Percentiles rank a stretch among this genome's conserved stretches.
phyloP scores from a whole-genome alignment of 805 yeast genomes.

The Lipomyces sp. region DNA sequence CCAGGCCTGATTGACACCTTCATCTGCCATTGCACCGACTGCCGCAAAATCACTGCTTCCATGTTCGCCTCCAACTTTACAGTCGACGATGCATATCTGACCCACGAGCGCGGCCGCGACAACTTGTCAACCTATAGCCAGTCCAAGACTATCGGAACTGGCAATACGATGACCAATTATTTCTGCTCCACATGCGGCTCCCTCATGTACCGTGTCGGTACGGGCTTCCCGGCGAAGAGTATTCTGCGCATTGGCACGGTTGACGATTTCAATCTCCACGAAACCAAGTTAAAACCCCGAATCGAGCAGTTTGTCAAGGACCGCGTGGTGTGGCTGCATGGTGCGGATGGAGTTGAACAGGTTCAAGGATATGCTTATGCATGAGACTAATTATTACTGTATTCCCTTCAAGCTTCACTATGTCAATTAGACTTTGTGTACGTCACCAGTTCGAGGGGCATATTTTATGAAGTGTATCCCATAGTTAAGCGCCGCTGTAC shows the following conservation, averaged over 20 bases:
- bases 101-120: conserved; percentile 4
- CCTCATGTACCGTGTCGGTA: conserved; percentile 1
- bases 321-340: neutral
- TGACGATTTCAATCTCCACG: neutral
- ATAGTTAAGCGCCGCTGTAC: too few species aligned
- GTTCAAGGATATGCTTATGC: too few species aligned
- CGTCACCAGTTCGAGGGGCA: too few species aligned
- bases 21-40: conserved; percentile 2
- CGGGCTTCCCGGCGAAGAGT: conserved; percentile 1
- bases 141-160: neutral
- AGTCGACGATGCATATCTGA: neutral
- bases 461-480: too few species aligned
- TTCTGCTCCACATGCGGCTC: conserved; percentile 3
- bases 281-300: neutral
- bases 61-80: neutral
- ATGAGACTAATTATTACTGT: too few species aligned
- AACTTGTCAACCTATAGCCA: neutral
- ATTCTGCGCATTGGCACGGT: conserved; percentile 3
- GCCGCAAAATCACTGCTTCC: conserved; percentile 1
- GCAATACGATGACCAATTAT: conserved; percentile 1
- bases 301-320: conserved; percentile 5
- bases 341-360: too few species aligned
- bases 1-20: neutral
- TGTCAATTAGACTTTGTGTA: too few species aligned
- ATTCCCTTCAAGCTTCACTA: too few species aligned